Conservation (phyloP, 768 basidiomycete genomes). For the Rubroboletus satanas region DNA sequence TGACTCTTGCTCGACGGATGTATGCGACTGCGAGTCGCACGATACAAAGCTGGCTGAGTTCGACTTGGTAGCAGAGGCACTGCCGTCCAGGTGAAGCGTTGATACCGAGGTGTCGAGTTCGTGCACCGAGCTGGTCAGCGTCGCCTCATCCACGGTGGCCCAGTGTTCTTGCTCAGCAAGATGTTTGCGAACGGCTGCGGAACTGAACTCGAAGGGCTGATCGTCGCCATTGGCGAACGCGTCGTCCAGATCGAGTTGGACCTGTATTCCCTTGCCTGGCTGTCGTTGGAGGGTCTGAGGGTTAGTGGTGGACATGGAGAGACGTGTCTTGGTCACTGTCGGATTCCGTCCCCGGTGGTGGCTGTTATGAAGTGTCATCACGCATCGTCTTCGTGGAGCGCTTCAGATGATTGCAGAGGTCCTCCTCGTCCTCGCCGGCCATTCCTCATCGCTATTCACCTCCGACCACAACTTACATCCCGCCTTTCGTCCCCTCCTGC, state of each 20-base stretch:
- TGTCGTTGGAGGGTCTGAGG: constrained; percentile 19
- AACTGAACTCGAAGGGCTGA: constrained; percentile 49
- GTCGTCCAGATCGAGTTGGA: constrained; percentile 54
- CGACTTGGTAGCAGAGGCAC: constrained; percentile 16
- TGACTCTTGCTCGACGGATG: constrained; percentile 14
- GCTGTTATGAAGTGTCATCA: background rate
- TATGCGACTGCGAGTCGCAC: constrained; percentile 22
- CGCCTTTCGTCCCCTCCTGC: constrained; percentile 66
- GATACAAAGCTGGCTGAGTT: constrained; percentile 15
- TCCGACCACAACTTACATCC: constrained; percentile 55
- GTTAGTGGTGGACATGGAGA: constrained; percentile 15
- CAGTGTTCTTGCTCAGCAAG: constrained; percentile 47
- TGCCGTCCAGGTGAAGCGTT: constrained; percentile 51
- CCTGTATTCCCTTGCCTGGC: constrained; percentile 23
- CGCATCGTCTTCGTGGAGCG: background rate
- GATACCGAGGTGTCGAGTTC: constrained; percentile 49
- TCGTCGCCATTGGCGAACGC: constrained; percentile 62
- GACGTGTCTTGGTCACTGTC: background rate
- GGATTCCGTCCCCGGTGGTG: background rate
- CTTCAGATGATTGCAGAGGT: constrained; percentile 80
- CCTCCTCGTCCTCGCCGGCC: constrained; percentile 81
- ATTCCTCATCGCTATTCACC: constrained; percentile 80
- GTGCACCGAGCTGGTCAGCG: constrained; percentile 33
- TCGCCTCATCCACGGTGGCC: constrained; percentile 24
- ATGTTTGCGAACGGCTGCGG: constrained; percentile 59